These are phyloP conservation scores for Neltuma alba DNA, from an alignment of 306 rosid species.

Conservation along the genomic window DNA sequence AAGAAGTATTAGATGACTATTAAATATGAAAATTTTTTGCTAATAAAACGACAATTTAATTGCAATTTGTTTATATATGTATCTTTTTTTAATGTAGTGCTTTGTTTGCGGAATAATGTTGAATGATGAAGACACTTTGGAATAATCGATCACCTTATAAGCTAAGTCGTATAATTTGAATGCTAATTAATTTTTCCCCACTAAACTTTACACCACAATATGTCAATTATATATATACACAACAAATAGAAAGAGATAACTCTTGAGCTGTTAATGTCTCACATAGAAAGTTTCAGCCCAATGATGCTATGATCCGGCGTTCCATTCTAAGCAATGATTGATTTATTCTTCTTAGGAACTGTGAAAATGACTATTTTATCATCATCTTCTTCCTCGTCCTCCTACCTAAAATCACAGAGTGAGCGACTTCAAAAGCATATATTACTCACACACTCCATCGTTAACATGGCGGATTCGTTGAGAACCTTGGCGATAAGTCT, in stretches of 20 bases:
- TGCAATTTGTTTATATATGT: background rate
- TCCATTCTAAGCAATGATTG: background rate
- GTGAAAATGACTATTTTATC: background rate
- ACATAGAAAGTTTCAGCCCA: background rate
- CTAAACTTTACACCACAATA: background rate
- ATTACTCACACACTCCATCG: background rate
- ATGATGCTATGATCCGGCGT: background rate
- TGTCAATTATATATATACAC: background rate
- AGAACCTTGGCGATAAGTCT: slow-evolving; percentile 15
- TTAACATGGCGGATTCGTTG: slow-evolving; percentile 14
- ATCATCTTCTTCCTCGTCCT: background rate
- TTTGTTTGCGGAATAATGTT: background rate
- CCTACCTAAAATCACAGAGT: too few relatives aligned
- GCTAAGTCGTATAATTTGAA: background rate
- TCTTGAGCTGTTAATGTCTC: too few relatives aligned
- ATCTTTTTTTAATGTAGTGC: background rate
- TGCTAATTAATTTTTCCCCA: background rate
- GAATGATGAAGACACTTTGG: background rate
- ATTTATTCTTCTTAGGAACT: background rate
- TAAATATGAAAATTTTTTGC: too few relatives aligned
- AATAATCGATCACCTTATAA: background rate
- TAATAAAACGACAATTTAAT: too few relatives aligned
- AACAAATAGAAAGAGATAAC: background rate
- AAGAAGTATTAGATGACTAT: too few relatives aligned
- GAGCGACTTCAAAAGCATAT: background rate